These are phyloP conservation scores for Phytophthora ohioensis DNA, from an alignment of 352 stramenopile species.

Conservation along the genomic window DNA sequence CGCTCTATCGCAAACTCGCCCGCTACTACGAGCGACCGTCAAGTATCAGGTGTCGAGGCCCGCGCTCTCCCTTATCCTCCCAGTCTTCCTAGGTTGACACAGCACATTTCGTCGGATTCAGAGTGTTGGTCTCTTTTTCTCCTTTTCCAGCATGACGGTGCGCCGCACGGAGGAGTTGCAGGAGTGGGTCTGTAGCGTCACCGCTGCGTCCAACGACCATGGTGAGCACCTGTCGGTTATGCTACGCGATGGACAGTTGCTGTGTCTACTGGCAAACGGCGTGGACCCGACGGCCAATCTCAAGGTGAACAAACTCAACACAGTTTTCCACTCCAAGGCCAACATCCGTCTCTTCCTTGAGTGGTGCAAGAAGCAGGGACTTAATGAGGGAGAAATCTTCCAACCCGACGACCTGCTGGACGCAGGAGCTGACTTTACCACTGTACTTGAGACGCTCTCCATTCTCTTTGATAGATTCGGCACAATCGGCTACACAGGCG, in stretches of 20 bases:
- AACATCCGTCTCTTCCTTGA: constrained; percentile 87
- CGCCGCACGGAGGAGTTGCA: constrained; percentile 84
- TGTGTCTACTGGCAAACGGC: constrained; percentile 87
- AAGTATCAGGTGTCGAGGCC: constrained; percentile 14
- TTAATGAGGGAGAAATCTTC: constrained; percentile 82
- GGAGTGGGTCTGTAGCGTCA: constrained; percentile 88
- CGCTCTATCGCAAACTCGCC: constrained; percentile 28
- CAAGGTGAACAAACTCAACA: constrained; percentile 91
- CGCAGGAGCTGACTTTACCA: constrained; percentile 61
- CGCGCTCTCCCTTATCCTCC: constrained; percentile 30
- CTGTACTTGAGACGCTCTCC: constrained; percentile 81
- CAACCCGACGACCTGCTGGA: constrained; percentile 82
- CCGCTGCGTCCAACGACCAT: constrained; percentile 69
- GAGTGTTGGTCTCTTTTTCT: constrained; percentile 16
- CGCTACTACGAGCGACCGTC: constrained; percentile 25
- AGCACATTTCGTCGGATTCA: not conserved
- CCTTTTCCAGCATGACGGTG: constrained; percentile 48
- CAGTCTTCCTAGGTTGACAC: constrained; percentile 5
- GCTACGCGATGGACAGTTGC: constrained; percentile 86
- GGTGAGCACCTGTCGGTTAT: constrained; percentile 83
- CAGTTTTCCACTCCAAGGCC: constrained; percentile 88
- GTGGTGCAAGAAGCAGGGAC: constrained; percentile 77
- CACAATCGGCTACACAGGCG: constrained; percentile 56
- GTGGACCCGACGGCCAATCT: constrained; percentile 78
- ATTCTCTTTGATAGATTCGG: constrained; percentile 88